A percentile compares a stretch with the other conserved stretches of the same genome.
Conservation (phyloP, 305 asterid species). For the Petunia hybrid region DNA sequence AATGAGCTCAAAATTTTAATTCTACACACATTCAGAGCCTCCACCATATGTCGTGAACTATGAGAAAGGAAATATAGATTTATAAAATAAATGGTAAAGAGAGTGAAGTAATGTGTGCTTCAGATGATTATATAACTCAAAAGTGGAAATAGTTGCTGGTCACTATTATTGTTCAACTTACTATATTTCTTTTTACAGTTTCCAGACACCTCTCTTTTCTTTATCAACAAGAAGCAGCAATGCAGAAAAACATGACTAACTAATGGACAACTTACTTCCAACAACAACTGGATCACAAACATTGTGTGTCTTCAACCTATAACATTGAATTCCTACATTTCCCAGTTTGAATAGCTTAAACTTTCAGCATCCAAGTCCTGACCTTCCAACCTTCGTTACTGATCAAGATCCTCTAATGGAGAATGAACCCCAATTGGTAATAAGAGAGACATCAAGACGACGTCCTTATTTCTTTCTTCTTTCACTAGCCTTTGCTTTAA, state of each 20-base stretch:
- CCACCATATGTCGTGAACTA: too few species aligned
- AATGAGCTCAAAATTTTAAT: too few species aligned
- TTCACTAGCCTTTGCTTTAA: slow-evolving; percentile 51
- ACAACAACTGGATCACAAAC: slow-evolving; percentile 28
- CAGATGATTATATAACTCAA: too few species aligned
- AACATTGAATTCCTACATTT: slow-evolving; percentile 15
- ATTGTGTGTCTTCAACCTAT: slow-evolving; percentile 27
- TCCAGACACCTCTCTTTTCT: not conserved
- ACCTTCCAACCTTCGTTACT: not conserved
- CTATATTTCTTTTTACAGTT: too few species aligned
- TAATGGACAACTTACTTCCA: slow-evolving; percentile 20
- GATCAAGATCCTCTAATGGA: slow-evolving; percentile 54
- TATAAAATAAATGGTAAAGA: too few species aligned
- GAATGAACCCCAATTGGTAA: slow-evolving; percentile 44
- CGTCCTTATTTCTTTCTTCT: slow-evolving; percentile 56
- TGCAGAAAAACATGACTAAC: slow-evolving; percentile 29
- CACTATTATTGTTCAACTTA: too few species aligned
- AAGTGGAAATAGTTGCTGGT: too few species aligned
- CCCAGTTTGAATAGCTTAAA: slow-evolving; percentile 20
- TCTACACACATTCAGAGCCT: too few species aligned
- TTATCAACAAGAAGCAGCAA: slow-evolving; percentile 9
- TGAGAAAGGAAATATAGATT: too few species aligned
- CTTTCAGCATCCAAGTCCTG: slow-evolving; percentile 6
- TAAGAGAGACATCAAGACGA: slow-evolving; percentile 52
- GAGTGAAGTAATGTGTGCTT: too few species aligned